These are phyloP conservation scores for Epicoccum nigrum DNA, from an alignment of 2,329 filamentous ascomycete genomes.

Conservation along the genomic window DNA sequence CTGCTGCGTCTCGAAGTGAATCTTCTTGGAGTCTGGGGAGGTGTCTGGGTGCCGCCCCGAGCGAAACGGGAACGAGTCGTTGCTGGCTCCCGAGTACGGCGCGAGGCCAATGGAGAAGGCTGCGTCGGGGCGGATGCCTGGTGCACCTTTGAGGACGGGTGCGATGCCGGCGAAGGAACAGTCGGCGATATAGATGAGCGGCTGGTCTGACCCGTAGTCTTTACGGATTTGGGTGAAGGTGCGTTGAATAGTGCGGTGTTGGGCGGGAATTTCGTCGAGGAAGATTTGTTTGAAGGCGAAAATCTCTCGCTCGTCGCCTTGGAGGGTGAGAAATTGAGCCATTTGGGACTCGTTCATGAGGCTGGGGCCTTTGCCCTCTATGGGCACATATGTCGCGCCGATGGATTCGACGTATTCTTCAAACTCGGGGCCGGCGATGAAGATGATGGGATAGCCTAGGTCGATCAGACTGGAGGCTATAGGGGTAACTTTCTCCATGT, in stretches of 20 bases:
- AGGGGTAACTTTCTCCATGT: conserved; percentile 30
- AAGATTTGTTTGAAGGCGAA: conserved; percentile 47
- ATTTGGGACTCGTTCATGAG: conserved; percentile 19
- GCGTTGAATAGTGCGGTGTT: conserved; percentile 42
- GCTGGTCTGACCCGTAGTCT: conserved; percentile 37
- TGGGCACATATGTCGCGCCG: conserved; percentile 11
- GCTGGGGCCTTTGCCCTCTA: conserved; percentile 17
- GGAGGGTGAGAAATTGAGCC: conserved; percentile 31
- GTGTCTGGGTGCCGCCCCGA: conserved; percentile 19
- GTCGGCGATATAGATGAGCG: conserved; percentile 55
- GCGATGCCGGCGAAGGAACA: conserved; percentile 46
- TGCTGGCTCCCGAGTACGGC: conserved; percentile 14
- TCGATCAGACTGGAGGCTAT: conserved; percentile 48
- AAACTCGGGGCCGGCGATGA: conserved; percentile 50
- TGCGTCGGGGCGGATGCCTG: conserved; percentile 46
- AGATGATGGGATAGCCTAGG: conserved; percentile 51
- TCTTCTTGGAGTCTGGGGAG: conserved; percentile 4
- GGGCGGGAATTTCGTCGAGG: conserved; percentile 40
- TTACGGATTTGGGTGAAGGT: conserved; percentile 38
- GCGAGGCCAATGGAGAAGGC: conserved; percentile 51
- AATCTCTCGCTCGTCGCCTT: conserved; percentile 36
- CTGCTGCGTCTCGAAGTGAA: conserved; percentile 16
- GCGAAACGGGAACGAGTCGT: conserved; percentile 23
- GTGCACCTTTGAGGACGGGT: conserved; percentile 37
- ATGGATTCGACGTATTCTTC: conserved; percentile 37